These are phyloP conservation scores for Vicia sativa DNA, from an alignment of 306 rosid species.

Conservation along the genomic window DNA sequence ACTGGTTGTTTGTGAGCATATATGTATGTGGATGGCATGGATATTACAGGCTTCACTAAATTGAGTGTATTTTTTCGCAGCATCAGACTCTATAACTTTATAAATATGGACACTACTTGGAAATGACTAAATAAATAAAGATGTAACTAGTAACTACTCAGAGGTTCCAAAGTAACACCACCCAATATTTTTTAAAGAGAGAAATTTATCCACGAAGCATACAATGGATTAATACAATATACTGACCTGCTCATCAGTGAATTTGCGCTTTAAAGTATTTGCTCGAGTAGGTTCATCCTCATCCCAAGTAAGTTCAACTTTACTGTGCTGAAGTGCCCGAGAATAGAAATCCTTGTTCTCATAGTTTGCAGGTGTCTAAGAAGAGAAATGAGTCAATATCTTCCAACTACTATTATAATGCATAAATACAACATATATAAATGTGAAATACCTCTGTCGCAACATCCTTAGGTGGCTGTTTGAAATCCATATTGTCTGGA, in stretches of 20 bases:
- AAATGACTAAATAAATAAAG: constrained; percentile 21
- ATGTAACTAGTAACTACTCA: constrained; percentile 25
- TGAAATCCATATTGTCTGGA: constrained; percentile 78
- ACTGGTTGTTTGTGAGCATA: neutral
- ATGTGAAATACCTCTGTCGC: constrained; percentile 72
- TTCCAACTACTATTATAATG: constrained; percentile 3
- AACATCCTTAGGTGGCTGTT: constrained; percentile 69
- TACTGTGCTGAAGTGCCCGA: constrained; percentile 81
- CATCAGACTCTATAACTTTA: neutral
- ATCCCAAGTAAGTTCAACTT: constrained; percentile 79
- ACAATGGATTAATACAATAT: constrained; percentile 7
- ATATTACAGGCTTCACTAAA: constrained; percentile 16
- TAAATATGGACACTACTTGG: neutral
- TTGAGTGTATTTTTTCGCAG: constrained; percentile 16
- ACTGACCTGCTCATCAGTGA: constrained; percentile 75
- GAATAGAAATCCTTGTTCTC: constrained; percentile 71
- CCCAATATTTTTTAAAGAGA: neutral
- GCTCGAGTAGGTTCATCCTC: constrained; percentile 86
- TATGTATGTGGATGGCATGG: neutral
- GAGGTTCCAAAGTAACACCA: neutral
- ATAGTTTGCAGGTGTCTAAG: constrained; percentile 76
- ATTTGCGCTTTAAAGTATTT: constrained; percentile 70
- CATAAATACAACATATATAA: neutral
- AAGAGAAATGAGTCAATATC: constrained; percentile 34
- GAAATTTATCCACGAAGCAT: neutral